Evolutionary conservation across 148 eudicot species (phyloP).

Genomic region (Chenopodium suecicum): DNA sequence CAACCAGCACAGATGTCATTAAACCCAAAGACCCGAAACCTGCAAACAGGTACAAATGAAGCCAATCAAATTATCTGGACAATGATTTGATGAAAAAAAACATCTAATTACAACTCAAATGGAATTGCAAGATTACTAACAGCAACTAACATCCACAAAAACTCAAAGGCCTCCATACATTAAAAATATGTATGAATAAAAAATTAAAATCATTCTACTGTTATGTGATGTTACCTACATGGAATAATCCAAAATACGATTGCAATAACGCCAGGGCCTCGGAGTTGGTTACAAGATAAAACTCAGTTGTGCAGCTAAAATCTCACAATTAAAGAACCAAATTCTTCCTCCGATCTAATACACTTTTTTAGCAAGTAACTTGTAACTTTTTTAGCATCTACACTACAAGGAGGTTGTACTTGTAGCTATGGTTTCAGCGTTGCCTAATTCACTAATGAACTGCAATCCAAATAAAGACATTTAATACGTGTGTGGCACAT

Average conservation of each 20-base stretch:
- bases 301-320: neutral
- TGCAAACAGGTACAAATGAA: slow-evolving; percentile 28
- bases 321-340: neutral
- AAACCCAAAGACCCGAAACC: slow-evolving; percentile 90
- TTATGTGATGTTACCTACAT: neutral
- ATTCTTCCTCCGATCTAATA: neutral
- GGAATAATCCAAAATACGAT: neutral
- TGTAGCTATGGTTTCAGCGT: neutral
- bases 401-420: neutral
- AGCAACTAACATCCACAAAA: neutral
- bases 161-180: neutral
- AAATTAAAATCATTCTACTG: neutral
- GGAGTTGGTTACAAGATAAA: neutral
- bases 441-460: too few relatives aligned
- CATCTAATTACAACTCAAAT: neutral
- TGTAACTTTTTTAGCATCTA: neutral
- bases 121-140: neutral
- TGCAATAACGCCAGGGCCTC: neutral
- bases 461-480: too few relatives aligned
- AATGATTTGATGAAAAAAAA: neutral
- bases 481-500: too few relatives aligned
- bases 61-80: neutral
- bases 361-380: too few relatives aligned
- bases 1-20: slow-evolving; percentile 88
- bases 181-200: neutral